Evolutionary conservation across 1,284 basidiomycete genomes (phyloP).

Genomic region (Malassezia equina): DNA sequence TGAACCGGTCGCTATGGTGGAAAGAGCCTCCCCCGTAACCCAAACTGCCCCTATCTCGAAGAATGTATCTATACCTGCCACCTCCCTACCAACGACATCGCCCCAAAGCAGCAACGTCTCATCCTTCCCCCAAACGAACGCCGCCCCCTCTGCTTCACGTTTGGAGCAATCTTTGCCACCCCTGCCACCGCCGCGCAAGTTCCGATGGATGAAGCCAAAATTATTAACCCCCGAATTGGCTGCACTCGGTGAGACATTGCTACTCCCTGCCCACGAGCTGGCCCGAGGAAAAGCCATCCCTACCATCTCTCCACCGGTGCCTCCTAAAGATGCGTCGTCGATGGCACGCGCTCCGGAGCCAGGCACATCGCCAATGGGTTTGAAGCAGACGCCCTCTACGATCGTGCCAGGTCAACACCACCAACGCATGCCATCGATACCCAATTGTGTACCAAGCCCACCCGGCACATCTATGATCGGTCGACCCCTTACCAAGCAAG

Average conservation of each 20-base stretch:
- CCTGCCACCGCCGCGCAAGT: constrained; percentile 8
- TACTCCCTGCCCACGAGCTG: constrained; percentile 10
- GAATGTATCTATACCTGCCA: not conserved
- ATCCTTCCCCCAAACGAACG: not conserved
- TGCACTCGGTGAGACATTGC: constrained; percentile 9
- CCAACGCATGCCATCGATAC: not conserved
- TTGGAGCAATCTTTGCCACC: constrained; percentile 11
- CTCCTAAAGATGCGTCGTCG: constrained; percentile 13
- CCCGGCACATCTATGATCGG: constrained; percentile 73
- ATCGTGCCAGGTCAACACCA: not conserved
- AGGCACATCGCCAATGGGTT: not conserved
- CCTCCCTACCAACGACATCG: not conserved
- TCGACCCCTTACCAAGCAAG: constrained; percentile 72
- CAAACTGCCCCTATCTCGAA: not conserved
- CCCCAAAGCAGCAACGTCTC: not conserved
- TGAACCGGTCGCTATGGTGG: not conserved
- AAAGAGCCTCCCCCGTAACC: not conserved
- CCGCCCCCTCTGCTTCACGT: not conserved
- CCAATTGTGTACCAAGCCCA: not conserved
- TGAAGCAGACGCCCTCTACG: not conserved
- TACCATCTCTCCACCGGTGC: constrained; percentile 18
- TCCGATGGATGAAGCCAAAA: constrained; percentile 15
- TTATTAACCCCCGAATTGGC: constrained; percentile 2
- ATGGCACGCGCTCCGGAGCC: not conserved
- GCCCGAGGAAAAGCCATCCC: not conserved